Evolutionary conservation across 345 rosid genomes (phyloP), one percentile per base, ranked within the genome.

Genomic region (Cochlearia excelsa): DNA sequence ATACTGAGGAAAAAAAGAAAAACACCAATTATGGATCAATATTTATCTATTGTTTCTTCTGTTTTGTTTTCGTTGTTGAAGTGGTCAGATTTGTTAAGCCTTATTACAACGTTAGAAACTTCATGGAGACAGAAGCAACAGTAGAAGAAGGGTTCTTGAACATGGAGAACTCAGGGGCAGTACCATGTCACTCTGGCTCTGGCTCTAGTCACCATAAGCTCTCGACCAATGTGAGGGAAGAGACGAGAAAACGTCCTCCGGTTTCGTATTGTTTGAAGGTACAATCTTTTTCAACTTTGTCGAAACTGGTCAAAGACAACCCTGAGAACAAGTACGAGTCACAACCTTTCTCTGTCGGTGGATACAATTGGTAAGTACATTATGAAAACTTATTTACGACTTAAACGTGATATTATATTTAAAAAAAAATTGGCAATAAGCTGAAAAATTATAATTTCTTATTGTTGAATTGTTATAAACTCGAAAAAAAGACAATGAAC

Each of bases 221-320:
- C 28, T 7, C 11, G n/a, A 7, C 4, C 16, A 5, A 38, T 4
- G 4, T 4, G 8, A 29, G 10, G 50, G 4, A n/a, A 59, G 63
- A 59, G 34, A 37, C 40, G 5, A 37, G 40, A 37, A 37, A 45
- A 1, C 65, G 53, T 47, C 54, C 54, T 46, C 65, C 65, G 6
- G 8, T 33, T 4, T 23, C 65, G 3, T 59, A 59, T 10, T 59
- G 65, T 34, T 9, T 59, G 8, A 59, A 47, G 65, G 33, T 59
- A 34, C 10, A 59, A 45, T 59, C 65, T 46, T 58, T 58, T 37
- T 31, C 33, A 3, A 46, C 31, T 34, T 1, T 59, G 53, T 2
- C 9, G 10, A 59, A 35, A 2, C 34, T 27, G 6, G 45, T 46
- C 40, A 37, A 37, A 37, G 40, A 37, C 26, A 46, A 34, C 0